A percentile compares a stretch with the other conserved stretches of the same genome.
Evolutionary conservation across 257 asterid genomes (phyloP).

Genomic region (Scutellaria galericulata): DNA sequence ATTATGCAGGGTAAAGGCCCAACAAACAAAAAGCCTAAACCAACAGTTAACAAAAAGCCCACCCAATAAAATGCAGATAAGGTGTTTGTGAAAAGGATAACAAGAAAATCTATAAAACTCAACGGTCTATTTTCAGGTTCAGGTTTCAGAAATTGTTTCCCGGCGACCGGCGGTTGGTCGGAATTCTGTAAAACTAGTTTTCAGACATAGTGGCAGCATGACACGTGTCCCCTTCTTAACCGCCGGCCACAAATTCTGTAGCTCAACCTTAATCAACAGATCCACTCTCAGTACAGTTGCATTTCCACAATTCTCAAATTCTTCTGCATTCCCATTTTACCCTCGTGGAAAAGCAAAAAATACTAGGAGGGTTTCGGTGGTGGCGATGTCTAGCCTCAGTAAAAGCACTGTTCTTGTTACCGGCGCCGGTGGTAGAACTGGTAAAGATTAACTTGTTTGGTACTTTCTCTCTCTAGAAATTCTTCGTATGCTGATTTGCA

Average conservation of each 20-base stretch:
- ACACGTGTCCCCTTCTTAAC: constrained; percentile 24
- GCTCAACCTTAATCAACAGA: constrained; percentile 1
- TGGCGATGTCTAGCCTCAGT: constrained; percentile 59
- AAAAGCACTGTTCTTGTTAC: constrained; percentile 79
- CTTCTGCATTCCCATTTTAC: constrained; percentile 32
- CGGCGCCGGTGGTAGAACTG: constrained; percentile 96
- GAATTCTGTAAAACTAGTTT: constrained; percentile 1
- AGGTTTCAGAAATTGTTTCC: background rate
- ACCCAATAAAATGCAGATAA: constrained; percentile 13
- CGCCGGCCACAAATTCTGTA: background rate
- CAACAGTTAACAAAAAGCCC: background rate
- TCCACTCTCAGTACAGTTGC: constrained; percentile 18
- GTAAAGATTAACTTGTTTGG: constrained; percentile 39
- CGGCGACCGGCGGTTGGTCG: constrained; percentile 36
- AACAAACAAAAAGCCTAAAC: background rate
- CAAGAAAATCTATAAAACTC: constrained; percentile 16
- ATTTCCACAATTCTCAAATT: constrained; percentile 11
- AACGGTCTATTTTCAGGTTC: background rate
- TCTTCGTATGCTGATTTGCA: background rate
- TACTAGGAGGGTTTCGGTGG: constrained; percentile 43
- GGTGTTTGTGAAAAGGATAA: constrained; percentile 22
- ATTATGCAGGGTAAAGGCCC: background rate
- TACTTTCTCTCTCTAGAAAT: background rate
- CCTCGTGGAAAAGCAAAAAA: constrained; percentile 30
- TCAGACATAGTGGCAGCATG: constrained; percentile 27